A percentile compares a stretch with the other conserved stretches of the same genome.
Evolutionary conservation across 225 moss, liverwort and hornwort genomes (phyloP).

Genomic region (Lunularia cruciata): DNA sequence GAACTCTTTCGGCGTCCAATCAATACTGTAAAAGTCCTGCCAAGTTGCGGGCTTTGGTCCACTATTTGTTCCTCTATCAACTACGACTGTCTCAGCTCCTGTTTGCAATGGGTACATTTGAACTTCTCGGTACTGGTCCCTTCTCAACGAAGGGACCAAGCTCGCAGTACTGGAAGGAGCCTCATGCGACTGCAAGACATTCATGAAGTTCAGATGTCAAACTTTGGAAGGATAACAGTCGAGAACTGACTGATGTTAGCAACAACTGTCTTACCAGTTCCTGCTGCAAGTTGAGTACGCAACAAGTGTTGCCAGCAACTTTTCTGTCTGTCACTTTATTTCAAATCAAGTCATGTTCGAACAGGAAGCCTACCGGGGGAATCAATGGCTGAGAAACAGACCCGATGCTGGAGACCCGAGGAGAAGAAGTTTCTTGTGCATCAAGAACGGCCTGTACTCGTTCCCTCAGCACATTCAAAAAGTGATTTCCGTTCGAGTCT

Average conservation of each 20-base stretch:
- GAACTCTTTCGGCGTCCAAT: constrained; percentile 78
- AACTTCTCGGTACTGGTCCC: constrained; percentile 24
- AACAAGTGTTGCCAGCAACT: no score
- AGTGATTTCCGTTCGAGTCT: constrained; percentile 22
- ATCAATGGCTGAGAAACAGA: constrained; percentile 30
- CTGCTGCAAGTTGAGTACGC: no score
- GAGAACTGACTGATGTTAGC: no score
- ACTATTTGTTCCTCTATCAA: constrained; percentile 28
- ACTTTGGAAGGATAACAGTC: not conserved
- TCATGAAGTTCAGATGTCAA: not conserved
- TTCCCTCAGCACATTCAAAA: constrained; percentile 43
- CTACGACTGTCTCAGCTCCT: constrained; percentile 30
- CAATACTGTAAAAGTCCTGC: constrained; percentile 70
- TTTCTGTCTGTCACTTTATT: no score
- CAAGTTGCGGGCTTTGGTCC: constrained; percentile 31
- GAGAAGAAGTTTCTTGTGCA: constrained; percentile 36
- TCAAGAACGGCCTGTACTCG: constrained; percentile 44
- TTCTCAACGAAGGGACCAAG: constrained; percentile 10
- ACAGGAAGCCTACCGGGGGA: constrained; percentile 27
- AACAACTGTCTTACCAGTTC: no score
- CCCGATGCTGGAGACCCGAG: constrained; percentile 22
- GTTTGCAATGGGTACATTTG: constrained; percentile 44
- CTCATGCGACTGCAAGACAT: constrained; percentile 23
- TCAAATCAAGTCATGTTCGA: not conserved
- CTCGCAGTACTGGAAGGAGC: constrained; percentile 4